Percentiles rank a stretch among this genome's conserved stretches.
phyloP scores from a whole-genome alignment of 2,329 filamentous ascomycete genomes.

The Trichoderma guizhouense region DNA sequence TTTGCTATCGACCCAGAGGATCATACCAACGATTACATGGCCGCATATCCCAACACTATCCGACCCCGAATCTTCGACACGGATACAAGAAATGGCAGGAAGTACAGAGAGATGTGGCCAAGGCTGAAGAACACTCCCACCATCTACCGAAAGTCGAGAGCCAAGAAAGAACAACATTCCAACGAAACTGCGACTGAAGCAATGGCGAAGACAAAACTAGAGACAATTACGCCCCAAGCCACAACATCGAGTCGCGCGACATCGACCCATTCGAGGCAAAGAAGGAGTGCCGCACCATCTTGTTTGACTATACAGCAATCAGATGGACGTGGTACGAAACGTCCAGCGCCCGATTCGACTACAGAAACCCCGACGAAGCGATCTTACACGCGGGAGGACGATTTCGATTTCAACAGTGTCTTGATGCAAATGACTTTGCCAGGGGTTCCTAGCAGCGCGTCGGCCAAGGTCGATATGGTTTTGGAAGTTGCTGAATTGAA shows the following conservation, averaged over 20 bases:
- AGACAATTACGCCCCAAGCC: not conserved
- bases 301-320: no score
- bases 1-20: not conserved
- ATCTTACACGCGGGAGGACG: not conserved
- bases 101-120: not conserved
- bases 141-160: not conserved
- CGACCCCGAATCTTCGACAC: not conserved
- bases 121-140: not conserved
- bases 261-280: no score
- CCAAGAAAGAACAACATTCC: not conserved
- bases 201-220: not conserved
- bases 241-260: not conserved
- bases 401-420: not conserved
- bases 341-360: not conserved
- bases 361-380: rapidly evolving
- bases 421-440: not conserved
- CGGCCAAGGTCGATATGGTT: not conserved
- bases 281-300: no score
- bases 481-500: not conserved
- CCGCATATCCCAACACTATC: not conserved
- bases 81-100: not conserved
- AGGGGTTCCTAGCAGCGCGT: not conserved
- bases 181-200: not conserved
- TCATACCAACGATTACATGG: not conserved
- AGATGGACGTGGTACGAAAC: not conserved